Evolutionary conservation across 2,329 filamentous ascomycete genomes (phyloP).

Genomic region (Sclerotinia minor): DNA sequence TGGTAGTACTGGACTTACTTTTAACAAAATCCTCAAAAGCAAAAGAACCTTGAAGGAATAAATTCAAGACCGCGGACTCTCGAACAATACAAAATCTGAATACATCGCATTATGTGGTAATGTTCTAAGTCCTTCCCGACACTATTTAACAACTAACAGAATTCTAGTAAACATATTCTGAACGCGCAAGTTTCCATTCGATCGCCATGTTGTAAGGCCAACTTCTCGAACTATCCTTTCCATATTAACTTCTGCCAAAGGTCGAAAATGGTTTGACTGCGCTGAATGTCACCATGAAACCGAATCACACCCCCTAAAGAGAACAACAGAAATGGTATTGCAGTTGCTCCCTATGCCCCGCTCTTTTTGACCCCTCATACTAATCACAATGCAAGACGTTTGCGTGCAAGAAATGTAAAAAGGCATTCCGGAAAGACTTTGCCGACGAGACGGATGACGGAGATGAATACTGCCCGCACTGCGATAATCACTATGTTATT

Average conservation of each 20-base stretch:
- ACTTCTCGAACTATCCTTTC: neutral
- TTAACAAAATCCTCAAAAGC: neutral
- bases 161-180: slow-evolving; percentile 85
- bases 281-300: slow-evolving; percentile 87
- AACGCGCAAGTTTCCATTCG: slow-evolving; percentile 97
- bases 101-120: slow-evolving; percentile 39
- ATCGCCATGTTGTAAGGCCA: slow-evolving; percentile 81
- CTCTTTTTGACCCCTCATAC: slow-evolving; percentile 20
- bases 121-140: neutral
- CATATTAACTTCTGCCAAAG: slow-evolving; percentile 46
- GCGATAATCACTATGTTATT: slow-evolving; percentile 96
- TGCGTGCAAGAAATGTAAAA: slow-evolving; percentile 98
- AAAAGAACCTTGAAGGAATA: neutral
- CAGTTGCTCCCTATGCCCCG: slow-evolving; percentile 3
- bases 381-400: slow-evolving; percentile 55
- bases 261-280: slow-evolving; percentile 98
- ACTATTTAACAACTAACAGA: slow-evolving; percentile 24
- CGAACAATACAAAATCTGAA: neutral
- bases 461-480: slow-evolving; percentile 98
- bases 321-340: slow-evolving; percentile 76
- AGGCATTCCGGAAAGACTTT: slow-evolving; percentile 89
- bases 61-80: neutral
- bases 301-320: slow-evolving; percentile 72
- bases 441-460: slow-evolving; percentile 89
- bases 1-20: neutral